A percentile compares a stretch with the other conserved stretches of the same genome.
Conservation (phyloP, 257 asterid genomes). For the Oldenlandia corymbosa region DNA sequence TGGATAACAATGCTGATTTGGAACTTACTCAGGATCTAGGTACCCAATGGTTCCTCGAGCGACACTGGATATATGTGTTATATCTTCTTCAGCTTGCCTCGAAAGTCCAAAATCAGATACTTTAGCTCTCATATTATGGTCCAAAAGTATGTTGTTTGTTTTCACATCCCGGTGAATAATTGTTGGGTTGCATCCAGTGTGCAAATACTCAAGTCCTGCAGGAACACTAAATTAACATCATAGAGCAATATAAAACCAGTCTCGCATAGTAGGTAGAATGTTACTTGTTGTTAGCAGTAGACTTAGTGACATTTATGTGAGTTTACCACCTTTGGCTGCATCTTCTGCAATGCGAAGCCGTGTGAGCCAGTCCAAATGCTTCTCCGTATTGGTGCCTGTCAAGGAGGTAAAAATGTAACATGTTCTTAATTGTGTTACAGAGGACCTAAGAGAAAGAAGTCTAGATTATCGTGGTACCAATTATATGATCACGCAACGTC, state of each 20-base stretch:
- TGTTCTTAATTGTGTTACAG: conserved; percentile 6
- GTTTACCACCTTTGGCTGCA: conserved; percentile 80
- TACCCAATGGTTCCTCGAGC: conserved; percentile 98
- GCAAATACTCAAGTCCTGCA: conserved; percentile 88
- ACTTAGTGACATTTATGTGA: neutral
- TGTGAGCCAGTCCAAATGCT: conserved; percentile 78
- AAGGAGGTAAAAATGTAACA: conserved; percentile 11
- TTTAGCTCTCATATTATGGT: conserved; percentile 90
- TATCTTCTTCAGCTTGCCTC: conserved; percentile 94
- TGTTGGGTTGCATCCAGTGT: conserved; percentile 97
- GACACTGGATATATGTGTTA: conserved; percentile 84
- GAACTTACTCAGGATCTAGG: conserved; percentile 98
- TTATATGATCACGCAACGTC: conserved; percentile 83
- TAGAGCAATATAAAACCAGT: neutral
- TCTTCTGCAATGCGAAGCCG: conserved; percentile 91
- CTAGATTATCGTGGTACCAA: conserved; percentile 28
- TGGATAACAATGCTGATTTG: neutral
- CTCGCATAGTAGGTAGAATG: too few relatives aligned
- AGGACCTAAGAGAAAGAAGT: conserved; percentile 4
- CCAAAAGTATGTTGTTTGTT: conserved; percentile 87
- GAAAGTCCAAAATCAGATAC: conserved; percentile 98
- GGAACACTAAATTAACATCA: conserved; percentile 10
- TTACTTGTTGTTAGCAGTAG: too few relatives aligned
- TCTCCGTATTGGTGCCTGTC: conserved; percentile 48
- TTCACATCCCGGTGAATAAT: conserved; percentile 94